These are phyloP conservation scores for Acer yangbiense DNA, from an alignment of 345 rosid species.

Conservation along the genomic window DNA sequence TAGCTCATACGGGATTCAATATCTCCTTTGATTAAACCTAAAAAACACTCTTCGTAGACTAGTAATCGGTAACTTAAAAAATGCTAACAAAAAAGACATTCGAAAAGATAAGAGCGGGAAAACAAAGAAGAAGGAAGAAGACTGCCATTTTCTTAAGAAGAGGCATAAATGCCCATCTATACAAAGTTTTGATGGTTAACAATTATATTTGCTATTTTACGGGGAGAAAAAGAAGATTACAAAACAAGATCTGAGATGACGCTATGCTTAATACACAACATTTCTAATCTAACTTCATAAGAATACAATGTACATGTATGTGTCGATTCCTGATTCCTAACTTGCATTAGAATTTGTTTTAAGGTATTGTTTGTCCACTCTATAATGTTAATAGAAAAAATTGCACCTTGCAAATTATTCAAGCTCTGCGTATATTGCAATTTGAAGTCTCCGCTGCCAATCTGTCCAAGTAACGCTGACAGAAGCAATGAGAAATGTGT, in stretches of 20 bases:
- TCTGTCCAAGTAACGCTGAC: constrained; percentile 2
- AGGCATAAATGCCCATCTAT: constrained; percentile 20
- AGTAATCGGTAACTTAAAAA: background rate
- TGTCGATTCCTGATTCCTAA: constrained; percentile 4
- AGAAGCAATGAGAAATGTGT: background rate
- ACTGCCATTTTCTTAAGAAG: constrained; percentile 8
- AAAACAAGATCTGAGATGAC: background rate
- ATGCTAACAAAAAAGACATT: background rate
- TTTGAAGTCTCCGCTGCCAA: constrained; percentile 1
- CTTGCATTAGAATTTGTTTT: constrained; percentile 11
- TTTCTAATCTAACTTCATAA: constrained; percentile 22
- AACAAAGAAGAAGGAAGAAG: background rate
- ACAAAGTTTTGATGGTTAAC: constrained; percentile 17
- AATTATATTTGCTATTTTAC: background rate
- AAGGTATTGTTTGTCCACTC: constrained; percentile 5
- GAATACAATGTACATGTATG: constrained; percentile 27
- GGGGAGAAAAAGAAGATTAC: background rate
- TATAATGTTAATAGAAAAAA: constrained; percentile 2
- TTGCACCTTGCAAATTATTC: constrained; percentile 5
- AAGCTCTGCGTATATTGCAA: background rate
- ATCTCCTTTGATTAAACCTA: too few species aligned
- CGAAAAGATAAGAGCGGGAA: background rate
- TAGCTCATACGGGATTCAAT: too few species aligned
- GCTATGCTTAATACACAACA: constrained; percentile 22
- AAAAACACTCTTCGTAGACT: background rate